Evolutionary conservation across 257 asterid genomes (phyloP).

Genomic region (Scutellaria galericulata): DNA sequence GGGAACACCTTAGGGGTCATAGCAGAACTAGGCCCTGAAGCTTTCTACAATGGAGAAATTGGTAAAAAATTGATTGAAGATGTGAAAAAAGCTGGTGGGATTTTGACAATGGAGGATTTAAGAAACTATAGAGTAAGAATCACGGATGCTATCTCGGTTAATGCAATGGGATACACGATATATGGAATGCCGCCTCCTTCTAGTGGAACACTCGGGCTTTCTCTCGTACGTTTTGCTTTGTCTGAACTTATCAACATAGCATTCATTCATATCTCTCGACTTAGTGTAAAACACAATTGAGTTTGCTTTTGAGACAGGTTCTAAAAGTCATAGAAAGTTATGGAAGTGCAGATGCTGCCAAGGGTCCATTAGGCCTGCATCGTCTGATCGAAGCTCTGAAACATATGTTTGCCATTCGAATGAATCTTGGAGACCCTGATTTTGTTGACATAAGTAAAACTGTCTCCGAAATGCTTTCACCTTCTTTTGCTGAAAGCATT

Average conservation of each 20-base stretch:
- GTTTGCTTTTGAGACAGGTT: conserved; percentile 49
- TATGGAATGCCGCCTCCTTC: conserved; percentile 99
- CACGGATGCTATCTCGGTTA: conserved; percentile 56
- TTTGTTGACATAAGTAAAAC: conserved; percentile 58
- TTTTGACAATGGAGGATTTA: conserved; percentile 77
- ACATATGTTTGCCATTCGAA: conserved; percentile 80
- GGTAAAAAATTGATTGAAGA: conserved; percentile 38
- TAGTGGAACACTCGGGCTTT: conserved; percentile 80
- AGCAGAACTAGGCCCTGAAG: conserved; percentile 50
- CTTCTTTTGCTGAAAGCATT: conserved; percentile 63
- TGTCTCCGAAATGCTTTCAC: conserved; percentile 74
- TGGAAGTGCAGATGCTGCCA: conserved; percentile 47
- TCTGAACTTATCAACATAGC: not conserved
- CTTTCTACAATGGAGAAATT: conserved; percentile 67
- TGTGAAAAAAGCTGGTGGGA: conserved; percentile 76
- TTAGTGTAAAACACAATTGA: not conserved
- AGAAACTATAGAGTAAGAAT: conserved; percentile 62
- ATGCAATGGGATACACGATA: conserved; percentile 73
- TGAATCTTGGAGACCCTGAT: conserved; percentile 83
- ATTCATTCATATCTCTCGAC: not conserved
- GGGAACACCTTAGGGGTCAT: conserved; percentile 3
- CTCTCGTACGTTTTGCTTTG: conserved; percentile 58
- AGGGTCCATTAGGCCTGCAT: conserved; percentile 78
- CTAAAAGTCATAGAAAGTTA: conserved; percentile 68
- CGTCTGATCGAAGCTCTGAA: conserved; percentile 83